These are phyloP conservation scores for Ramularia endophylla DNA, from an alignment of 2,329 filamentous ascomycete species.

Conservation along the genomic window DNA sequence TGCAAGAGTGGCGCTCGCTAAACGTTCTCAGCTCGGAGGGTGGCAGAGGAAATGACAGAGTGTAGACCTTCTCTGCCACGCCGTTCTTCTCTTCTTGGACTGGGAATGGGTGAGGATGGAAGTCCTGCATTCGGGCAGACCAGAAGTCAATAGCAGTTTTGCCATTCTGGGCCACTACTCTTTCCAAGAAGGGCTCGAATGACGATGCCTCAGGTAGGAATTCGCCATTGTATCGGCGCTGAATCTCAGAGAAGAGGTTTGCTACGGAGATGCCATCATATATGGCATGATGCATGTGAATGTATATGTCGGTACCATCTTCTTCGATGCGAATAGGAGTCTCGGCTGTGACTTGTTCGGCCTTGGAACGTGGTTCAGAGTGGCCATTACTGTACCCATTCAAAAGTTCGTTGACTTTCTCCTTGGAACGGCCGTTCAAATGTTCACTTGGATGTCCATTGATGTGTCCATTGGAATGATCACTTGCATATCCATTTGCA, in stretches of 20 bases:
- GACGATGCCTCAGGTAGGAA: constrained; percentile 46
- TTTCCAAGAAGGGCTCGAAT: constrained; percentile 59
- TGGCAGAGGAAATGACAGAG: constrained; percentile 4
- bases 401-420: neutral
- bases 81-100: neutral
- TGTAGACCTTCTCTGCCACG: constrained; percentile 4
- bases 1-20: constrained; percentile 49
- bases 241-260: constrained; percentile 63
- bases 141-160: constrained; percentile 59
- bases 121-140: constrained; percentile 50
- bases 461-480: constrained; percentile 1
- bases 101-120: constrained; percentile 43
- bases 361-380: neutral
- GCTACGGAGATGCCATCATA: constrained; percentile 79
- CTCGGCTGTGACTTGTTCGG: constrained; percentile 7
- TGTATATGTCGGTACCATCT: constrained; percentile 29
- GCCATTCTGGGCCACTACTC: constrained; percentile 49
- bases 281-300: constrained; percentile 70
- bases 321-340: constrained; percentile 11
- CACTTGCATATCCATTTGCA: constrained; percentile 2
- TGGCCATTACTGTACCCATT: neutral
- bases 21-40: constrained; percentile 41
- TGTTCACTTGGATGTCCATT: constrained; percentile 6
- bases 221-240: constrained; percentile 48
- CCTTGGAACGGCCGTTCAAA: neutral